phyloP scores from a whole-genome alignment of 179 eudicot species.

The Kewa caespitosa region DNA sequence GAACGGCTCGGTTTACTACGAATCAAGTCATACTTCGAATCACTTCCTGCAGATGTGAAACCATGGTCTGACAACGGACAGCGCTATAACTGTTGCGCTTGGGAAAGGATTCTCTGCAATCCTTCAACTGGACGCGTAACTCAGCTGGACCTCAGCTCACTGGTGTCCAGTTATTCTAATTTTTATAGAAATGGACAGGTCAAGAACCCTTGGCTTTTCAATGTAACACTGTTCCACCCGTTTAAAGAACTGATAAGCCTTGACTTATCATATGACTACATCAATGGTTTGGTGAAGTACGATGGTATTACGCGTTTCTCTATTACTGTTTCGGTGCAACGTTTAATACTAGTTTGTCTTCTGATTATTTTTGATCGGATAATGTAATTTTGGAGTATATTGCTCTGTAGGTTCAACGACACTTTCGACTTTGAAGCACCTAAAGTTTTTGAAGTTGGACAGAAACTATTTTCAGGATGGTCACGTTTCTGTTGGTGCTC shows the following conservation, averaged over 20 bases:
- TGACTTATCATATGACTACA: not conserved
- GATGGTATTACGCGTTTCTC: not conserved
- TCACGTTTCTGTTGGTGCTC: not conserved
- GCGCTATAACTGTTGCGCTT: not conserved
- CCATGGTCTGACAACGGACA: too few species aligned
- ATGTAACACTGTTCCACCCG: not conserved
- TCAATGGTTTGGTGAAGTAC: constrained; percentile 6
- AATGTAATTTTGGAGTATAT: too few species aligned
- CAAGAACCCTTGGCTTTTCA: not conserved
- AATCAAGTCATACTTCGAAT: too few species aligned
- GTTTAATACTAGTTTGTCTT: too few species aligned
- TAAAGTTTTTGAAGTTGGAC: not conserved
- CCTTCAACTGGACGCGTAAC: not conserved
- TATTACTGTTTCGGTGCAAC: too few species aligned
- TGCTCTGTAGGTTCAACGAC: constrained; percentile 2
- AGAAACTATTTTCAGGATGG: not conserved
- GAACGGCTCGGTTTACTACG: too few species aligned
- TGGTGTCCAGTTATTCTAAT: not conserved
- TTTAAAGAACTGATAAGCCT: not conserved
- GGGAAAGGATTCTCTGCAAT: not conserved
- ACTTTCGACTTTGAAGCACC: constrained; percentile 6
- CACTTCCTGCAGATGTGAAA: too few species aligned
- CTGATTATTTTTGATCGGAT: too few species aligned
- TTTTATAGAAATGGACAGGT: too few species aligned
- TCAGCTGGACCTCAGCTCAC: not conserved